Base-by-base conservation (phyloP, 2,329 filamentous ascomycete species). In the Aureobasidium lini region DNA sequence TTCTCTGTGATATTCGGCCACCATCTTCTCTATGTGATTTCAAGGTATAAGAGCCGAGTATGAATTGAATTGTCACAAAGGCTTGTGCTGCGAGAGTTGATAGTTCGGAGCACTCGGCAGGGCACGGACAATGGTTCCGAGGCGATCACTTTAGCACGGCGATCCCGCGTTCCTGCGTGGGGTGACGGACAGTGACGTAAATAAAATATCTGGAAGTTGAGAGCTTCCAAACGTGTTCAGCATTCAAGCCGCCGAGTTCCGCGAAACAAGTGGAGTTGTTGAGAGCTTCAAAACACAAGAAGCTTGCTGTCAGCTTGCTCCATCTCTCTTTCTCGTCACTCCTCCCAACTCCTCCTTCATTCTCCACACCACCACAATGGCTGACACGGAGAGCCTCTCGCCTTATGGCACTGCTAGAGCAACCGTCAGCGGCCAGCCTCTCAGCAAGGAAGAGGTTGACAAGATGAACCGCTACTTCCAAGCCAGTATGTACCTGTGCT, bases 401-500 rank as follows among this genome's bases (percentile, higher is more conserved):
- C 48, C 61, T 15, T 62, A 13, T 44, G 61, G 61, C 34, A 52
- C 16, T 23, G 60, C 59, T 13, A 53, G 61, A 43, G 68, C 67
- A 37, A 72, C 70, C 15, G 66, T 71, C 59, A 62, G 66, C 31
- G 68, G 68, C 28, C 73, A 78, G 62, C 86, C 86, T 10, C 79
- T 91, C 58, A 82, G 78, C 61, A 69, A 80, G 16, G 84, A 89
- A 46, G 86, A 91, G 63, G 71, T 90, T 60, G 78, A 81, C 63
- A 83, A 86, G 71, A 85, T 84, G 72, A 84, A 85, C 68, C 84
- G 86, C 66, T 90, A 86, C 72, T 90, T 90, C 77, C 82, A 84
- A 63, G 87, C 87, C 57, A 87, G 84, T 64, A 75, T 90, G 69
- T 91, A 91, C 69, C 81, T 91, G 53, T 86, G 85, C 64, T 74